Evolutionary conservation across 2,329 filamentous ascomycete genomes (phyloP).

Genomic region (Colletotrichum tropicale): DNA sequence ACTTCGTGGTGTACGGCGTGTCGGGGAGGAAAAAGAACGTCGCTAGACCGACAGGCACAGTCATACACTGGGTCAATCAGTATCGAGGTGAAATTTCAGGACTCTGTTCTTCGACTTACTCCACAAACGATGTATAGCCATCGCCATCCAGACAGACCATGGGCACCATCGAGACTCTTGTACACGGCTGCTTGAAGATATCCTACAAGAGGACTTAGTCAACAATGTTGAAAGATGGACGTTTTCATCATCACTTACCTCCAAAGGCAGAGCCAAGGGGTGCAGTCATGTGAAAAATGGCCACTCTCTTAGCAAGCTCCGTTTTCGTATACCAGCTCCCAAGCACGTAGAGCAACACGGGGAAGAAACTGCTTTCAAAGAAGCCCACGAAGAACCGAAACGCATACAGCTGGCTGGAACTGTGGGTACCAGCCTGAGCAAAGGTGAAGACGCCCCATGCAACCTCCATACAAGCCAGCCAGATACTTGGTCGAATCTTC

Average conservation of each 20-base stretch:
- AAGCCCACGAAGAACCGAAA: constrained; percentile 48
- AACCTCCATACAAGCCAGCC: constrained; percentile 29
- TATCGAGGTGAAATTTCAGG: background rate
- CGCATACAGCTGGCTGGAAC: constrained; percentile 40
- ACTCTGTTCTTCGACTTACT: constrained; percentile 1
- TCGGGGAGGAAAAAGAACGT: constrained; percentile 12
- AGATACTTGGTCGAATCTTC: constrained; percentile 29
- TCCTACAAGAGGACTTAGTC: constrained; percentile 29
- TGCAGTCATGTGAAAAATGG: constrained; percentile 53
- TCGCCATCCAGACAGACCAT: constrained; percentile 43
- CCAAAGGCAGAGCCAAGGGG: constrained; percentile 59
- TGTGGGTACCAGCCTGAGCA: background rate
- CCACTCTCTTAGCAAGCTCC: constrained; percentile 53
- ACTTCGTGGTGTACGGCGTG: constrained; percentile 7
- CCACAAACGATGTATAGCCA: constrained; percentile 47
- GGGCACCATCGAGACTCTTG: constrained; percentile 51
- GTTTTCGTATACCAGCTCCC: constrained; percentile 45
- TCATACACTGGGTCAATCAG: background rate
- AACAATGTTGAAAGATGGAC: background rate
- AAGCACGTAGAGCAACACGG: constrained; percentile 35
- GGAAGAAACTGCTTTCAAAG: constrained; percentile 37
- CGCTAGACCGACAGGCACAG: constrained; percentile 22
- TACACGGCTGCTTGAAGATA: constrained; percentile 61
- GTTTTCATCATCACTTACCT: background rate
- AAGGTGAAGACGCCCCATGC: constrained; percentile 23